Percentiles rank a stretch among this genome's conserved stretches.
phyloP scores from a whole-genome alignment of 2,329 filamentous ascomycete species.

The Hirsutella minnesotensis region DNA sequence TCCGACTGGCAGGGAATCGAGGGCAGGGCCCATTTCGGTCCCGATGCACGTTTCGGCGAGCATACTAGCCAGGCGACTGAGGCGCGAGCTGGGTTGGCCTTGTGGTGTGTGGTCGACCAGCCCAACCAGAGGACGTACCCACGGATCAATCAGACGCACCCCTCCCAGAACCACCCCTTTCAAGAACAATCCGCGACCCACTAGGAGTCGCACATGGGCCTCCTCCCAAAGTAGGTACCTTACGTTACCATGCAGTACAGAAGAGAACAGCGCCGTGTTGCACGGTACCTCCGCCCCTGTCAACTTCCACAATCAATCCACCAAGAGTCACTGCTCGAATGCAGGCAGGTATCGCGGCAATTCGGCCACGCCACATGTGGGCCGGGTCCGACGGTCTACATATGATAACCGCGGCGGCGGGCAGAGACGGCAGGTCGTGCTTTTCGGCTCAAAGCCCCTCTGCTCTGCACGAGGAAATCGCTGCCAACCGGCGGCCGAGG shows the following conservation, averaged over 20 bases:
- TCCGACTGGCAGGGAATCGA: background rate
- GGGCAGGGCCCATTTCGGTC: background rate
- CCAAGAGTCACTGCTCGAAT: background rate
- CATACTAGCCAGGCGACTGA: background rate
- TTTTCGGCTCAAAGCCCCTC: no score
- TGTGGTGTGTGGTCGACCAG: background rate
- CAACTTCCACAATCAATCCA: background rate
- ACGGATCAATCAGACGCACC: background rate
- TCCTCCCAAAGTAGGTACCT: no score
- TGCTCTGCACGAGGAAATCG: no score
- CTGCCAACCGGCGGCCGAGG: no score
- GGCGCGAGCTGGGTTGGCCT: background rate
- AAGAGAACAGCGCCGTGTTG: no score
- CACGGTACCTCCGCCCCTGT: background rate
- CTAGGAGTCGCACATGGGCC: no score
- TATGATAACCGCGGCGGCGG: background rate
- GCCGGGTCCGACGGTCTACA: slow-evolving; percentile 1
- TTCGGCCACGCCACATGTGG: background rate
- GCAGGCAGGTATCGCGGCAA: background rate
- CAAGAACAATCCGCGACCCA: no score
- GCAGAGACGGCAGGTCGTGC: background rate
- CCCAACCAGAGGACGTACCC: background rate
- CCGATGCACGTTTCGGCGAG: background rate
- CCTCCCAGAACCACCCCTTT: no score
- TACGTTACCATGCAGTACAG: no score